Evolutionary conservation across 345 rosid genomes (phyloP).

Genomic region (Fremontodendron californicum): DNA sequence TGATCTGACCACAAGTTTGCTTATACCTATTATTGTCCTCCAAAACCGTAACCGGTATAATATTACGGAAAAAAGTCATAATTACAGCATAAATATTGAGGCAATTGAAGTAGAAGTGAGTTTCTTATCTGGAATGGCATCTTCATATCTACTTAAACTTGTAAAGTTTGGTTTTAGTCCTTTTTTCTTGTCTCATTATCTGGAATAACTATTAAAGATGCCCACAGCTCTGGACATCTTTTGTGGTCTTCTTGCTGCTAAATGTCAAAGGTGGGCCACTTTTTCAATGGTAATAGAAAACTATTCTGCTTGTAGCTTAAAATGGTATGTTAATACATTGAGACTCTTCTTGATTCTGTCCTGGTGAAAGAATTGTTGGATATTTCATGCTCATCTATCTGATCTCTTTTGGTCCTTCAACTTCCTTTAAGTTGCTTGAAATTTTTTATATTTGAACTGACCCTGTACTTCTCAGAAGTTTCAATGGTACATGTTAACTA

Average conservation of each 20-base stretch:
- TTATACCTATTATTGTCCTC: slow-evolving; percentile 88
- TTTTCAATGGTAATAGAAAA: background rate
- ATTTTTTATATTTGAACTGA: background rate
- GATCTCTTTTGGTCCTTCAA: background rate
- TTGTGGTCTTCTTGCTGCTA: too few relatives aligned
- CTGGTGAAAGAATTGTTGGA: background rate
- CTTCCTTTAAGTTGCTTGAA: background rate
- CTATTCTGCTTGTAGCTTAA: background rate
- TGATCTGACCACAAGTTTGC: slow-evolving; percentile 85
- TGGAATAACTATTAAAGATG: too few relatives aligned
- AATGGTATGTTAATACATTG: background rate
- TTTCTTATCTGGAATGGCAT: slow-evolving; percentile 2
- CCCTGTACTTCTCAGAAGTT: background rate
- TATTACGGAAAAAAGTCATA: slow-evolving; percentile 79
- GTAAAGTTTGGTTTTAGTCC: background rate
- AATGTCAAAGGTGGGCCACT: too few relatives aligned
- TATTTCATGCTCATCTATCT: background rate
- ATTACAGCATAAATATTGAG: slow-evolving; percentile 76
- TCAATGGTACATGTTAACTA: background rate
- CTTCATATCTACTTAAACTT: too few relatives aligned
- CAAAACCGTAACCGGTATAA: slow-evolving; percentile 96
- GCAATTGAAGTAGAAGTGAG: slow-evolving; percentile 91
- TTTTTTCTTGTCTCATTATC: background rate
- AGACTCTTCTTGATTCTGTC: background rate
- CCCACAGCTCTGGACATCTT: too few relatives aligned